Evolutionary conservation across 139 green algal genomes (phyloP).

Genomic region (Coelastrella sp.): DNA sequence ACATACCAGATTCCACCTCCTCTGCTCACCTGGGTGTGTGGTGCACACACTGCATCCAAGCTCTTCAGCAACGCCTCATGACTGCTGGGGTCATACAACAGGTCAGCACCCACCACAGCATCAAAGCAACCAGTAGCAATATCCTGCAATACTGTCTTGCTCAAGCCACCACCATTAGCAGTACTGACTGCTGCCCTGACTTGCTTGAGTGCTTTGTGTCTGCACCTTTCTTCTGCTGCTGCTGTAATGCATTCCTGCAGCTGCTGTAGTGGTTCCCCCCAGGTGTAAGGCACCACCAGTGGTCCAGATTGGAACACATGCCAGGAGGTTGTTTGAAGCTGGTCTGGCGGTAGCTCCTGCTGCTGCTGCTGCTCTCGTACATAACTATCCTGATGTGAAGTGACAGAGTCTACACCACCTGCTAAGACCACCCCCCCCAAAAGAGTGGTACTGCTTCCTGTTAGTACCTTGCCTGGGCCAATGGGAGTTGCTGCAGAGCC

Average conservation of each 20-base stretch:
- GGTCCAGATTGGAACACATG: neutral
- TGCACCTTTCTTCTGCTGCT: no score
- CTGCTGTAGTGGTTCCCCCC: neutral
- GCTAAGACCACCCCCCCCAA: no score
- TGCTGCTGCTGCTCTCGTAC: neutral
- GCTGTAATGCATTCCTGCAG: neutral
- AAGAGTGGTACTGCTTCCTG: no score
- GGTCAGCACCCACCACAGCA: conserved; percentile 54
- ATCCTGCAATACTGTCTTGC: conserved; percentile 14
- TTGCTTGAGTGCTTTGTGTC: no score
- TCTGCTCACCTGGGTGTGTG: conserved; percentile 49
- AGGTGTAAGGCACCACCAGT: neutral
- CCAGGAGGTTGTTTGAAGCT: neutral
- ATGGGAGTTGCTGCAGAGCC: no score
- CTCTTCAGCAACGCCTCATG: conserved; percentile 45
- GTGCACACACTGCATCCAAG: conserved; percentile 33
- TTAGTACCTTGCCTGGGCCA: no score
- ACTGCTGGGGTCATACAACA: conserved; percentile 52
- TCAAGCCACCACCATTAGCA: neutral
- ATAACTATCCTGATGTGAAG: neutral
- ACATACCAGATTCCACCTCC: no score
- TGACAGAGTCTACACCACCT: no score
- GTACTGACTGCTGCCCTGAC: neutral
- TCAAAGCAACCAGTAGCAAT: conserved; percentile 18
- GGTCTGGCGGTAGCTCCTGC: neutral